Evolutionary conservation across 1,284 basidiomycete genomes (phyloP).

Genomic region (Microbotryum scabiosae): DNA sequence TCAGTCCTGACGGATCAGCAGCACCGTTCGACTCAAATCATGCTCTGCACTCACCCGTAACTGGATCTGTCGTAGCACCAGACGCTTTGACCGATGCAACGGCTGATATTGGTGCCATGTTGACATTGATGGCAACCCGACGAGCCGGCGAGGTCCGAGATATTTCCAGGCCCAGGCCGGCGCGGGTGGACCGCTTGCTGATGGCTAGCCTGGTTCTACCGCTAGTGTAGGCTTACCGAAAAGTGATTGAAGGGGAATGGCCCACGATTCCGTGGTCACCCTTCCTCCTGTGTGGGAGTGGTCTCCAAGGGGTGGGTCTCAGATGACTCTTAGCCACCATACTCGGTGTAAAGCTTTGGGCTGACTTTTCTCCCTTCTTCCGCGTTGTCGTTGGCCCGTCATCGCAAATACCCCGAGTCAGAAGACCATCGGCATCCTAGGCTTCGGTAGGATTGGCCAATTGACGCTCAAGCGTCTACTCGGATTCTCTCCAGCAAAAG

Average conservation of each 20-base stretch:
- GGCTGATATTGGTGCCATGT: constrained; percentile 77
- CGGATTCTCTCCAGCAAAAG: constrained; percentile 64
- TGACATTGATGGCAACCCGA: constrained; percentile 81
- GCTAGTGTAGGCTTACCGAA: constrained; percentile 13
- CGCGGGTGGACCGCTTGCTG: too few species aligned
- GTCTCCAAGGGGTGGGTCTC: constrained; percentile 37
- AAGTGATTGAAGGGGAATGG: constrained; percentile 44
- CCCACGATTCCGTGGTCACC: constrained; percentile 66
- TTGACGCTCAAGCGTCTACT: constrained; percentile 65
- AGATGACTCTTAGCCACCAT: neutral
- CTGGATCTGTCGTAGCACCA: constrained; percentile 1
- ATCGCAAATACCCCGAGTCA: neutral
- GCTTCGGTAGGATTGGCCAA: constrained; percentile 86
- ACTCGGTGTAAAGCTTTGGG: constrained; percentile 41
- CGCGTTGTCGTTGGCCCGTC: constrained; percentile 32
- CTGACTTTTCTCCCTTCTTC: constrained; percentile 44
- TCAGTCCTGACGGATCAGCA: constrained; percentile 34
- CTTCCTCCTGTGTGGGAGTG: constrained; percentile 67
- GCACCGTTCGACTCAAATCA: neutral
- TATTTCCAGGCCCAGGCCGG: neutral
- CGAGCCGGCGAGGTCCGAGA: constrained; percentile 52
- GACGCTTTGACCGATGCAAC: constrained; percentile 47
- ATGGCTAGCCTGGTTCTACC: too few species aligned
- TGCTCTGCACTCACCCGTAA: neutral
- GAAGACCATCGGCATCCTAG: constrained; percentile 73